Evolutionary conservation across 208 protist genomes (phyloP), one percentile per base, ranked within the genome.

Genomic region (Zelonia costaricensis): DNA sequence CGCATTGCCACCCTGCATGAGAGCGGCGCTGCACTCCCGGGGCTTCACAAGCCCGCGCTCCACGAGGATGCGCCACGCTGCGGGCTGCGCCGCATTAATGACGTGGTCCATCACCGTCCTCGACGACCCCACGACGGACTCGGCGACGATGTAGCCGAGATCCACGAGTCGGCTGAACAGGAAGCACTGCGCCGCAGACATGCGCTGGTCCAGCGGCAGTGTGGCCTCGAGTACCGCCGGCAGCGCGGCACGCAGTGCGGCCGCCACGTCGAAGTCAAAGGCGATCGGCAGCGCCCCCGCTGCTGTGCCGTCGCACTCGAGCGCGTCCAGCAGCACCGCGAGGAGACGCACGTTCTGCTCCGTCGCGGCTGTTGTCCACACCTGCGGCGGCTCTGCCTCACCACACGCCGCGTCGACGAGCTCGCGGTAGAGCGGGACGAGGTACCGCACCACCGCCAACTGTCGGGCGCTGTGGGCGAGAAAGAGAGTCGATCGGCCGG

Each of bases 381-480:
- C 44, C 35, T 56, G 18, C 12, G 43, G 31, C n/a, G 57, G 28
- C 15, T 60, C 47, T 46, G 51, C 28, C 15, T 38, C 62, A 4
- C 42, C 20, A 45, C 56, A 59, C 1, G 33, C 44, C 2, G 35
- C 47, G 30, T 42, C 47, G 10, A 62, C 35, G 22, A 55, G 31
- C 23, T 73, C 10, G 0, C 31, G 7, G 36, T 62, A 61, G 10
- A 61, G 33, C 8, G 58, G 62, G 30, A 25, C 5, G 10, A 81
- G 70, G 46, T 49, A 43, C 13, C 20, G 10, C 3, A 63, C 15
- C n/a, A 69, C 74, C 8, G 58, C 5, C 13, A 27, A 10, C 38
- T 88, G 78, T 25, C 68, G 47, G 18, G 74, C 42, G 49, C 45
- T 69, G 64, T 88, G 82, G 15, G 82, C 75, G 15, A 88, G 72